phyloP scores from a whole-genome alignment of 257 asterid species.

The Eustoma russellianum region DNA sequence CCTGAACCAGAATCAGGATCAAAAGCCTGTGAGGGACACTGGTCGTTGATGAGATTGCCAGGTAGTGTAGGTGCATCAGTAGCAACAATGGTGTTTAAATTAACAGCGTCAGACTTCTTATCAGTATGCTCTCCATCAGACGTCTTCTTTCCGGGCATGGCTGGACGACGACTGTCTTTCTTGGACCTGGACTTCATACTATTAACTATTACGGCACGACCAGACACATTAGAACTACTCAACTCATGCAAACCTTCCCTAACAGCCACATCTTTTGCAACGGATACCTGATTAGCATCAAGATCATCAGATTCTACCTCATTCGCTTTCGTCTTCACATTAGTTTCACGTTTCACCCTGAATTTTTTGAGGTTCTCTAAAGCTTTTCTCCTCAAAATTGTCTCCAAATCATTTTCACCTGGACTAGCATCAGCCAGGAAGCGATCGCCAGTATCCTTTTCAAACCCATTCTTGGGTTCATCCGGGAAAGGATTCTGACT shows the following conservation, averaged over 20 bases:
- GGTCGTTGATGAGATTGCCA: slow-evolving; percentile 9
- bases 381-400: slow-evolving; percentile 71
- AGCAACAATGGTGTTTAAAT: slow-evolving; percentile 15
- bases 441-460: slow-evolving; percentile 15
- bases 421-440: slow-evolving; percentile 22
- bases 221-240: slow-evolving; percentile 10
- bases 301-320: slow-evolving; percentile 16
- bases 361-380: slow-evolving; percentile 72
- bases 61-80: slow-evolving; percentile 16
- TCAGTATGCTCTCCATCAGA: slow-evolving; percentile 15
- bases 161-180: neutral
- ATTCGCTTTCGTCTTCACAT: slow-evolving; percentile 11
- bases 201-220: slow-evolving; percentile 8
- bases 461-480: slow-evolving; percentile 14
- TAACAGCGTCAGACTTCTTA: slow-evolving; percentile 14
- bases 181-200: slow-evolving; percentile 7
- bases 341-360: slow-evolving; percentile 24
- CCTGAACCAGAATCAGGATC: slow-evolving; percentile 14
- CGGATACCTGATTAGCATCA: slow-evolving; percentile 14
- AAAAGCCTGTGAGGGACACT: neutral
- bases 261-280: slow-evolving; percentile 10
- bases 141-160: slow-evolving; percentile 14
- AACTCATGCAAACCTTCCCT: slow-evolving; percentile 16
- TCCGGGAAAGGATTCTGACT: slow-evolving; percentile 9
- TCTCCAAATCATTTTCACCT: slow-evolving; percentile 47